phyloP scores from a whole-genome alignment of 1,284 basidiomycete species.

The Rhodotorula glutinis region DNA sequence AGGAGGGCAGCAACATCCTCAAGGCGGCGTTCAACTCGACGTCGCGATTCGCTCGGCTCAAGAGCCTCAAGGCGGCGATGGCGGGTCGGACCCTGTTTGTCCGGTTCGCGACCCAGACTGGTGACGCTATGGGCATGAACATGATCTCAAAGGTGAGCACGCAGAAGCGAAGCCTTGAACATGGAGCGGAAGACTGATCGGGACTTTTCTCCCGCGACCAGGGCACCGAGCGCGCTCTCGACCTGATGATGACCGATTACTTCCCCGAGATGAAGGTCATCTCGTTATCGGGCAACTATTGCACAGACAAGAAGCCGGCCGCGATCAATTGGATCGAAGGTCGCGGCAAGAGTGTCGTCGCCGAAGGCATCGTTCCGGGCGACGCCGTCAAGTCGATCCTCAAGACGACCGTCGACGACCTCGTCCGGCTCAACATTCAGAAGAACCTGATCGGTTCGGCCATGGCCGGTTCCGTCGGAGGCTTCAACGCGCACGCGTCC shows the following conservation, averaged over 20 bases:
- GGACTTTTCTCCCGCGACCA: slow-evolving; percentile 46
- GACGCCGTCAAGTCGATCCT: slow-evolving; percentile 82
- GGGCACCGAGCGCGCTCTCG: slow-evolving; percentile 90
- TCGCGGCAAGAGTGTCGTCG: slow-evolving; percentile 93
- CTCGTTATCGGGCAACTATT: slow-evolving; percentile 95
- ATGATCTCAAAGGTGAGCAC: slow-evolving; percentile 60
- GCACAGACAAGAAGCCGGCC: slow-evolving; percentile 99
- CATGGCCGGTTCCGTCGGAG: slow-evolving; percentile 95
- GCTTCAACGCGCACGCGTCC: slow-evolving; percentile 97
- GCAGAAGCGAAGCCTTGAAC: not conserved
- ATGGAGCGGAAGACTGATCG: not conserved
- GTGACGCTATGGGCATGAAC: slow-evolving; percentile 99
- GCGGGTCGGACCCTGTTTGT: slow-evolving; percentile 91
- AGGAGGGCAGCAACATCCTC: slow-evolving; percentile 72
- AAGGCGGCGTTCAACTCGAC: slow-evolving; percentile 91
- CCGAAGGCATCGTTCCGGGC: slow-evolving; percentile 90
- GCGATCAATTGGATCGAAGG: slow-evolving; percentile 99
- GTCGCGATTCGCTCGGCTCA: slow-evolving; percentile 80
- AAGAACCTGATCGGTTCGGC: slow-evolving; percentile 97
- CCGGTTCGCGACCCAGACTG: slow-evolving; percentile 91
- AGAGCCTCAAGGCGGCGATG: slow-evolving; percentile 75
- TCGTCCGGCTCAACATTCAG: slow-evolving; percentile 92
- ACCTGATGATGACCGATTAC: slow-evolving; percentile 64
- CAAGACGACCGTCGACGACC: slow-evolving; percentile 87
- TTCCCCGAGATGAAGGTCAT: slow-evolving; percentile 95